Conservation (phyloP, 177 flowering plant species). For the Tripterygium wilfordii region DNA sequence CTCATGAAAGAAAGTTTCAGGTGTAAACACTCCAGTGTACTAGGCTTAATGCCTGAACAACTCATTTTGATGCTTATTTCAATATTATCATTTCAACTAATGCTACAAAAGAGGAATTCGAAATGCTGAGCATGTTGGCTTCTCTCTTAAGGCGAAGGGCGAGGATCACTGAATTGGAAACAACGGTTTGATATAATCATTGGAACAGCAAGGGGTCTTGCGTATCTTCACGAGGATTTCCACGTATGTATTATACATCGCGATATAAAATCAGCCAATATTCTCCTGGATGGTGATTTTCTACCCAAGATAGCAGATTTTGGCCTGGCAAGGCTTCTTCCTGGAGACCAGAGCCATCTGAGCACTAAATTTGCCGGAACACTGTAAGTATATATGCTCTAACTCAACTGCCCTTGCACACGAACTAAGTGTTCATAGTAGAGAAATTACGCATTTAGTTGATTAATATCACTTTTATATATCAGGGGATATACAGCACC, state of each 20-base stretch:
- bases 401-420: not conserved
- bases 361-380: constrained; percentile 63
- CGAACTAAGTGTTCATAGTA: too few relatives aligned
- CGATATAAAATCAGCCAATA: constrained; percentile 50
- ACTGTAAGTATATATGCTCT: constrained; percentile 28
- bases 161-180: constrained; percentile 45
- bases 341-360: constrained; percentile 44
- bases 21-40: too few relatives aligned
- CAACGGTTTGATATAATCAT: constrained; percentile 39
- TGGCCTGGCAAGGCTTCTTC: constrained; percentile 51
- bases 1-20: too few relatives aligned
- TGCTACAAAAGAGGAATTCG: not conserved
- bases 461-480: not conserved
- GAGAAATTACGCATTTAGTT: not conserved
- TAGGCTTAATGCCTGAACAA: not conserved
- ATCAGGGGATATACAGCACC: constrained; percentile 62
- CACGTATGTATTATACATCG: constrained; percentile 51
- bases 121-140: not conserved
- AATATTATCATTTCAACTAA: too few relatives aligned
- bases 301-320: constrained; percentile 62
- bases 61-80: too few relatives aligned
- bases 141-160: constrained; percentile 41
- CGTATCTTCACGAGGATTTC: constrained; percentile 50
- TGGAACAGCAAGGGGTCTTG: constrained; percentile 50
- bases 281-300: constrained; percentile 44